These are phyloP conservation scores for Lodderomyces margitis DNA, from an alignment of 1,139 yeast species.

Conservation along the genomic window DNA sequence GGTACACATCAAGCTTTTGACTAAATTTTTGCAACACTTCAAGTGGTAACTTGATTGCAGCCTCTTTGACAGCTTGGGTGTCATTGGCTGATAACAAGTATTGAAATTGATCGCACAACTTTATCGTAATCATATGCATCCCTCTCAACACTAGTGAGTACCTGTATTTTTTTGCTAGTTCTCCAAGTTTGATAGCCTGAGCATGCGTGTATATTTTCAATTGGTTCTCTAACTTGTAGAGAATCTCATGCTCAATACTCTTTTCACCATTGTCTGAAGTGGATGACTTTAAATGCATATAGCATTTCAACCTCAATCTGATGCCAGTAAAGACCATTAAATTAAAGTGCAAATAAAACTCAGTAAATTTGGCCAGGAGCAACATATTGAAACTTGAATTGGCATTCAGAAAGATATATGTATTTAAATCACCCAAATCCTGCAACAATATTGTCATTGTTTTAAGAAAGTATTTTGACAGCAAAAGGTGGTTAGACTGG, in stretches of 20 bases:
- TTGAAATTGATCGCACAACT: constrained; percentile 2
- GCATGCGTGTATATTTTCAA: constrained; percentile 4
- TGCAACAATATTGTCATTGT: constrained; percentile 17
- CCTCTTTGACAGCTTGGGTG: not conserved
- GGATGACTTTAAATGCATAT: not conserved
- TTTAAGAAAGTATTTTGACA: constrained; percentile 27
- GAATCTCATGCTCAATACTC: not conserved
- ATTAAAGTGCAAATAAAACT: constrained; percentile 14
- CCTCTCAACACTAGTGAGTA: constrained; percentile 9
- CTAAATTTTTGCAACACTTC: constrained; percentile 4
- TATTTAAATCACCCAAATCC: constrained; percentile 20
- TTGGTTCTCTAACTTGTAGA: constrained; percentile 1
- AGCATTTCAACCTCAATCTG: constrained; percentile 10
- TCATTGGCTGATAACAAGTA: not conserved
- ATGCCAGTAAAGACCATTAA: constrained; percentile 7
- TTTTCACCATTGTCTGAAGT: not conserved
- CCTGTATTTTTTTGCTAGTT: constrained; percentile 5
- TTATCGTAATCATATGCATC: constrained; percentile 8
- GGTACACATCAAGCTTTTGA: not conserved
- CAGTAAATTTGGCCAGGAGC: constrained; percentile 14
- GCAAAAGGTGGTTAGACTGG: constrained; percentile 15
- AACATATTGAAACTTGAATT: constrained; percentile 13
- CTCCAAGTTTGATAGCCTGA: constrained; percentile 1
- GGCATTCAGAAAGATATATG: constrained; percentile 7
- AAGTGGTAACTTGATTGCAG: constrained; percentile 1